A percentile compares a stretch with the other conserved stretches of the same genome.
These are phyloP conservation scores for Omphalotus olearius DNA, from an alignment of 1,284 basidiomycete species.

Conservation along the genomic window DNA sequence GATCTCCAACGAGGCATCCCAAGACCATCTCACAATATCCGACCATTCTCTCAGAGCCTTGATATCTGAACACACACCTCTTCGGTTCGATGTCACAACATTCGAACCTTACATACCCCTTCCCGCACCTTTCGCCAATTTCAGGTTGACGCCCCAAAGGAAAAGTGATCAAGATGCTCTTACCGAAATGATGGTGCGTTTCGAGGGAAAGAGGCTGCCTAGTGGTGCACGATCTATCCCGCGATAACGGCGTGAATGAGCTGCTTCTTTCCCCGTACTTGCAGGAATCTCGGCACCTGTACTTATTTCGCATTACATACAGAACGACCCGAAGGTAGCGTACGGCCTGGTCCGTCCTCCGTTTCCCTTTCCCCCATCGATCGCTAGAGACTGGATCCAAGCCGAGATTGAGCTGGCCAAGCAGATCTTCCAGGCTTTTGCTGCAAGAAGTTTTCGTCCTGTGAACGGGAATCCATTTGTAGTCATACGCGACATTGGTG, in stretches of 20 bases:
- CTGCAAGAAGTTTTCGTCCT: not conserved
- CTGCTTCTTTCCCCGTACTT: not conserved
- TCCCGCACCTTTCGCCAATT: constrained; percentile 14
- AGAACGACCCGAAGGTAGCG: constrained; percentile 17
- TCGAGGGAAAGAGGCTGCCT: no score
- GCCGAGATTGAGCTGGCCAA: constrained; percentile 7
- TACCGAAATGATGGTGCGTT: constrained; percentile 14
- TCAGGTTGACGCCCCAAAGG: constrained; percentile 8
- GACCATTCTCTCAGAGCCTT: not conserved
- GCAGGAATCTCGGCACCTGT: no score
- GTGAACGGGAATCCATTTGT: not conserved
- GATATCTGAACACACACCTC: constrained; percentile 9
- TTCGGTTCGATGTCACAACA: constrained; percentile 10
- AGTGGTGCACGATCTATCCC: no score
- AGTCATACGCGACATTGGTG: not conserved
- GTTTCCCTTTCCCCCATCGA: constrained; percentile 8
- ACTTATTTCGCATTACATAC: not conserved
- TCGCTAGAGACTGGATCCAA: constrained; percentile 8
- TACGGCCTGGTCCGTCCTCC: constrained; percentile 15
- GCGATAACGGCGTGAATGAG: no score
- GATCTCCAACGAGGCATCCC: not conserved
- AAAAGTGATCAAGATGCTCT: not conserved
- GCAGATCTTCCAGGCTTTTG: constrained; percentile 11
- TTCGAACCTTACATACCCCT: constrained; percentile 15
- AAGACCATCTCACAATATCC: not conserved